These are phyloP conservation scores for Clarkia xantiana DNA, from an alignment of 345 rosid genomes.

Conservation along the genomic window DNA sequence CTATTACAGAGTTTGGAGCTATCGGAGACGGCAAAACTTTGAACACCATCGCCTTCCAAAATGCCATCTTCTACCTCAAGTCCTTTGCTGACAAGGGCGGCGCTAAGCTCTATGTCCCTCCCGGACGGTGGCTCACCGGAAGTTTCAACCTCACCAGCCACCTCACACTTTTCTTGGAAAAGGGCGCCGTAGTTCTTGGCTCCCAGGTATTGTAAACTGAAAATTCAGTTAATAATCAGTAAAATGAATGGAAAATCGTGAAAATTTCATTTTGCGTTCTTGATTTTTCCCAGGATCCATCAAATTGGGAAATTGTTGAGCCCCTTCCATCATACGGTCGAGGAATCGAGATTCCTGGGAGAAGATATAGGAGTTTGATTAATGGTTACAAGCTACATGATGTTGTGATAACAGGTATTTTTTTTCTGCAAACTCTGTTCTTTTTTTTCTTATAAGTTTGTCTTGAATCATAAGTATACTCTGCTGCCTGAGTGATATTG, in stretches of 20 bases:
- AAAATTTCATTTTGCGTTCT: not conserved
- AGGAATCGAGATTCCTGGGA: constrained; percentile 67
- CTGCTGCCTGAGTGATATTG: no score
- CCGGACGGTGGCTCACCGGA: constrained; percentile 84
- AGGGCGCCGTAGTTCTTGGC: constrained; percentile 81
- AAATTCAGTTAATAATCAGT: no score
- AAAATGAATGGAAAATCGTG: no score
- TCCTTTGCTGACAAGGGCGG: constrained; percentile 97
- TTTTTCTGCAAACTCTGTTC: no score
- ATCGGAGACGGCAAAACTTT: constrained; percentile 75
- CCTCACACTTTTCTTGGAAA: constrained; percentile 84
- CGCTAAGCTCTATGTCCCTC: constrained; percentile 86
- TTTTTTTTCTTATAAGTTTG: no score
- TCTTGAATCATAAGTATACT: no score
- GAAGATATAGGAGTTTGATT: constrained; percentile 65
- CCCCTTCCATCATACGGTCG: constrained; percentile 88
- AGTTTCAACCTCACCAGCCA: constrained; percentile 94
- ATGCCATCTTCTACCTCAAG: constrained; percentile 87
- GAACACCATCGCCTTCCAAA: constrained; percentile 79
- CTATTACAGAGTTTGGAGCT: constrained; percentile 84
- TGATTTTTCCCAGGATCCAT: constrained; percentile 37
- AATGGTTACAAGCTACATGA: constrained; percentile 60
- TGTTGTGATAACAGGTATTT: constrained; percentile 75
- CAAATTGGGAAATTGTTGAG: constrained; percentile 70
- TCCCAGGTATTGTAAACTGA: constrained; percentile 40